Evolutionary conservation across 73 alveolate genomes (phyloP).

Genomic region (Paramecium caudatum): DNA sequence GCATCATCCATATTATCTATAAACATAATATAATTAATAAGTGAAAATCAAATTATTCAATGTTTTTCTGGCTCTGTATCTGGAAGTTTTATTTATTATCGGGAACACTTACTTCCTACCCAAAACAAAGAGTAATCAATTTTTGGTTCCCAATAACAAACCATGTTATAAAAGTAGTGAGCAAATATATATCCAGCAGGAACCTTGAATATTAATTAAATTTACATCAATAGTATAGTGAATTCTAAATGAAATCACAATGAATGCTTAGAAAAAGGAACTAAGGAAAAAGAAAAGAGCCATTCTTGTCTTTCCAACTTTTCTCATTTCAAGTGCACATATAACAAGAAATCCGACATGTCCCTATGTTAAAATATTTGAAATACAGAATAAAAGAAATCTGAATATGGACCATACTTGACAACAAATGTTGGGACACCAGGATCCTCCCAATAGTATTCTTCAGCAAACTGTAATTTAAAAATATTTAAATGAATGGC

Average conservation of each 20-base stretch:
- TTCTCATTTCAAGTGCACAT: constrained; percentile 62
- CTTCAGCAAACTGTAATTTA: constrained; percentile 43
- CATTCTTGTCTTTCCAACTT: constrained; percentile 22
- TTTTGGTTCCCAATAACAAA: constrained; percentile 64
- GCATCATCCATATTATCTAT: neutral
- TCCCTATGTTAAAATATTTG: constrained; percentile 30
- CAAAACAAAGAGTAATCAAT: constrained; percentile 3
- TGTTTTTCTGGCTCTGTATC: constrained; percentile 8
- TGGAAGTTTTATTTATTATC: neutral
- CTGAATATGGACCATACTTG: constrained; percentile 55
- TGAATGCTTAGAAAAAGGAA: constrained; percentile 45
- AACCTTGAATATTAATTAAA: constrained; percentile 23
- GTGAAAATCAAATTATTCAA: constrained; percentile 34
- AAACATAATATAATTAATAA: neutral
- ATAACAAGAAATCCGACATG: constrained; percentile 63
- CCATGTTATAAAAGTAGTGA: constrained; percentile 60
- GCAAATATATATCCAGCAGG: constrained; percentile 63
- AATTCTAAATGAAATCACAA: constrained; percentile 58
- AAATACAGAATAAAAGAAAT: constrained; percentile 69
- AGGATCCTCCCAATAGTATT: constrained; percentile 60
- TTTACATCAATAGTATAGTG: constrained; percentile 67
- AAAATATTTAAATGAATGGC: constrained; percentile 59
- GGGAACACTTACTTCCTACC: neutral
- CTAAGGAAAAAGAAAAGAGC: neutral
- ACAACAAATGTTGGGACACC: constrained; percentile 64